phyloP scores from a whole-genome alignment of 2,329 filamentous ascomycete genomes.

The Lithohypha guttulata region DNA sequence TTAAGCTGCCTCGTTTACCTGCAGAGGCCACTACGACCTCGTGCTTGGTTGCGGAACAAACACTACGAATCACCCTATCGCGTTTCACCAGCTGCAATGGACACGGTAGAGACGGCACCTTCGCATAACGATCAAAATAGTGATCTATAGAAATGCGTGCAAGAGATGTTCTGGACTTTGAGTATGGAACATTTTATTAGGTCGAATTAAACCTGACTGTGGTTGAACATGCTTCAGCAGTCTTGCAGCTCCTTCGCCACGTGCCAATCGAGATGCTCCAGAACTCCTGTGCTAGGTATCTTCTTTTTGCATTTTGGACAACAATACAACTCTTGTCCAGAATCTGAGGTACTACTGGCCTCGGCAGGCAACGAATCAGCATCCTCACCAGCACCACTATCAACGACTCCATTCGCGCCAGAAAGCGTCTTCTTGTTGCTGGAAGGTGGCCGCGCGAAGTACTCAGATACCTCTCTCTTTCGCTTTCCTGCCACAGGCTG shows the following conservation, averaged over 20 bases:
- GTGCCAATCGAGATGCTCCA: constrained; percentile 86
- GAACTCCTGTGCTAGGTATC: constrained; percentile 47
- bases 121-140: no score
- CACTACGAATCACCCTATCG: no score
- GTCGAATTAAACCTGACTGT: no score
- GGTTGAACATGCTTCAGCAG: neutral
- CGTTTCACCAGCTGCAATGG: no score
- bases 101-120: no score
- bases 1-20: no score
- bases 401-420: neutral
- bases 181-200: no score
- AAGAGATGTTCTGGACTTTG: no score
- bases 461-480: neutral
- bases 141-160: no score
- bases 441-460: neutral
- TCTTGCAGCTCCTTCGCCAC: constrained; percentile 73
- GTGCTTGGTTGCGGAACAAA: no score
- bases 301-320: constrained; percentile 56
- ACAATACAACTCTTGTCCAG: constrained; percentile 25
- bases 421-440: neutral
- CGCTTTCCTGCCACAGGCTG: neutral
- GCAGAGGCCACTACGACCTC: no score
- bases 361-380: neutral
- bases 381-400: neutral
- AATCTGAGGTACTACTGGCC: neutral